Conservation (phyloP, 371 early-diverging fungal genomes). For the Circinella umbellata region DNA sequence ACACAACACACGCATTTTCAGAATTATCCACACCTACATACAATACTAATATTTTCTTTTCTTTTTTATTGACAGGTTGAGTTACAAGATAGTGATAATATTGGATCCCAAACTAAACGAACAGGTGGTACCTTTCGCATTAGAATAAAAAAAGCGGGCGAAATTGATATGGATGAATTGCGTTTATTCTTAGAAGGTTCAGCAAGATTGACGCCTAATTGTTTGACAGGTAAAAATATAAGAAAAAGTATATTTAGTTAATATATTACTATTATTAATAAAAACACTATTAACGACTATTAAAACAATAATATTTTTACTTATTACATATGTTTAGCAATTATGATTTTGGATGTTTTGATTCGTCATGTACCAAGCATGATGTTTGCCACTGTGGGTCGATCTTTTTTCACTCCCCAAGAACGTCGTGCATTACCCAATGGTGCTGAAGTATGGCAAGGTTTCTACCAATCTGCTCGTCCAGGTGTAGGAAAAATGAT, state of each 20-base stretch:
- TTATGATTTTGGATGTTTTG: constrained; percentile 85
- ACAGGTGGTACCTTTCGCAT: constrained; percentile 44
- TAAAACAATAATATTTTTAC: neutral
- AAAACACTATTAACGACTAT: neutral
- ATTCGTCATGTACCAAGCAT: constrained; percentile 81
- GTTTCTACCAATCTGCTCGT: constrained; percentile 90
- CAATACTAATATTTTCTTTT: neutral
- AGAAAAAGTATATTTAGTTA: neutral
- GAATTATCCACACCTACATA: too few relatives aligned
- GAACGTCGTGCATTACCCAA: constrained; percentile 68
- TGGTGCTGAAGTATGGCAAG: constrained; percentile 93
- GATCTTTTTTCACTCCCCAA: constrained; percentile 88
- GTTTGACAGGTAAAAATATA: constrained; percentile 38
- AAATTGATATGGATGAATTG: constrained; percentile 60
- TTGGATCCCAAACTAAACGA: constrained; percentile 11
- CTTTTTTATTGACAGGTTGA: constrained; percentile 31
- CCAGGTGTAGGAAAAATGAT: constrained; percentile 73
- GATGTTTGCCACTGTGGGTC: constrained; percentile 77
- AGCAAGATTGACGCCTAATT: constrained; percentile 39
- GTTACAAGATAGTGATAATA: constrained; percentile 38
- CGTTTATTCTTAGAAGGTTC: constrained; percentile 51
- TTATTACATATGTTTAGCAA: constrained; percentile 43
- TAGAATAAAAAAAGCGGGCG: constrained; percentile 60
- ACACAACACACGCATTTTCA: too few relatives aligned
- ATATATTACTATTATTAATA: neutral